Percentiles rank a stretch among this genome's conserved stretches.
These are phyloP conservation scores for Polyporus tsugae DNA, from an alignment of 1,284 basidiomycete species.

Conservation along the genomic window DNA sequence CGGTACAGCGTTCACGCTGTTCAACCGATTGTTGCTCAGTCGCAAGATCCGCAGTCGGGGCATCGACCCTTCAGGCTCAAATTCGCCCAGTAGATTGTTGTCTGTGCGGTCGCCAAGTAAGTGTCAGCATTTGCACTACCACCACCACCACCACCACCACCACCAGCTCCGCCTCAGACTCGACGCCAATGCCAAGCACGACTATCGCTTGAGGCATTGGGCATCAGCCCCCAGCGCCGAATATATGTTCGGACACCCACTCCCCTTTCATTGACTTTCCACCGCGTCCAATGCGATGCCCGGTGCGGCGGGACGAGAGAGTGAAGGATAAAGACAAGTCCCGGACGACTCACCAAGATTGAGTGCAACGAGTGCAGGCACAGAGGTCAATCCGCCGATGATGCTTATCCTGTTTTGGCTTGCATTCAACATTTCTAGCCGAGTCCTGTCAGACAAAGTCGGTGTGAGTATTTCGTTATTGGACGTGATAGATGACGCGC, in stretches of 20 bases:
- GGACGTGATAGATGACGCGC: constrained; percentile 34
- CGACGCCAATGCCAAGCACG: constrained; percentile 1
- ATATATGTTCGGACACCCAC: neutral
- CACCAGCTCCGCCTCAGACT: neutral
- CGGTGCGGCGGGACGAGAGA: neutral
- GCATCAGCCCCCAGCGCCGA: constrained; percentile 23
- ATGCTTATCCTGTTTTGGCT: constrained; percentile 78
- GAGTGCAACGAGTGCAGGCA: constrained; percentile 73
- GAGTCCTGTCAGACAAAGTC: constrained; percentile 59
- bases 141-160: neutral
- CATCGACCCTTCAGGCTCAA: constrained; percentile 64
- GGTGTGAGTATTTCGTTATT: constrained; percentile 32
- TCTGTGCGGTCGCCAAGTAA: constrained; percentile 57
- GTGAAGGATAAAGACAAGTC: neutral
- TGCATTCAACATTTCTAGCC: constrained; percentile 86
- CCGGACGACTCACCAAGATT: constrained; percentile 74
- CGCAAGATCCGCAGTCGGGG: constrained; percentile 84
- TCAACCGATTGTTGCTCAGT: constrained; percentile 84
- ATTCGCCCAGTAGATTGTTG: constrained; percentile 68
- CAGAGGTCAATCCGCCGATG: constrained; percentile 67
- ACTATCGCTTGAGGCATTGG: constrained; percentile 26
- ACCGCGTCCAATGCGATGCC: neutral
- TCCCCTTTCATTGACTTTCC: neutral
- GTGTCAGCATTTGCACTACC: constrained; percentile 18
- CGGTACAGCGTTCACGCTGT: constrained; percentile 70